A percentile compares a stretch with the other conserved stretches of the same genome.
phyloP scores from a whole-genome alignment of 805 yeast genomes.

The Sporopachydermia lactativora region DNA sequence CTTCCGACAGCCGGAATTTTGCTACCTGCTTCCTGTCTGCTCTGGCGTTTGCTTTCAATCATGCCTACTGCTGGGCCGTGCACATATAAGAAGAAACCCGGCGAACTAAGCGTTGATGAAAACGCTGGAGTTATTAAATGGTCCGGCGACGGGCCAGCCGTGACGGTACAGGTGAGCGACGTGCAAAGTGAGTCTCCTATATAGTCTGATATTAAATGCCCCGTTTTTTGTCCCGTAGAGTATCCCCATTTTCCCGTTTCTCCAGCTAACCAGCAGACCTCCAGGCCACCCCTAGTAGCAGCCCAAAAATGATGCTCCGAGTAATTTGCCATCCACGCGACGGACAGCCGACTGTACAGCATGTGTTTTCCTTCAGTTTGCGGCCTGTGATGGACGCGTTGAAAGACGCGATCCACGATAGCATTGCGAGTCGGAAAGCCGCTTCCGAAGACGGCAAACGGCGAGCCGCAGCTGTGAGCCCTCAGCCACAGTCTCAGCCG shows the following conservation, averaged over 20 bases:
- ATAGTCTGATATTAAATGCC: not conserved
- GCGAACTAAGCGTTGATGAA: not conserved
- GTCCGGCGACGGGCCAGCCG: constrained; percentile 9
- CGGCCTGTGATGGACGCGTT: constrained; percentile 65
- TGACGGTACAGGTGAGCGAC: not conserved
- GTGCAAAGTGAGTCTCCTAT: not conserved
- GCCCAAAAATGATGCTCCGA: constrained; percentile 54
- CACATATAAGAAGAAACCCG: not conserved
- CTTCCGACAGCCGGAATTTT: no score
- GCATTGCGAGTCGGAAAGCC: constrained; percentile 51
- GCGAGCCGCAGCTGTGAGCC: constrained; percentile 3
- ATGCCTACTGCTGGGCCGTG: not conserved
- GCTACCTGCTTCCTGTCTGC: no score
- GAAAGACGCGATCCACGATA: constrained; percentile 38
- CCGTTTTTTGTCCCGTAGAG: not conserved
- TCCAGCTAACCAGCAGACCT: constrained; percentile 20
- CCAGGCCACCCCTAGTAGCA: constrained; percentile 55
- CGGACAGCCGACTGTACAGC: constrained; percentile 14
- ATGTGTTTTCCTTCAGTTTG: constrained; percentile 50
- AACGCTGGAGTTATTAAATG: not conserved
- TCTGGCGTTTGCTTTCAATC: no score
- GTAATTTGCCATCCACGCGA: constrained; percentile 31
- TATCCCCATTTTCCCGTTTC: not conserved
- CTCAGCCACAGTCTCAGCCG: constrained; percentile 8
- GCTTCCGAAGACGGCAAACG: constrained; percentile 12